These are phyloP conservation scores for Pichia sporocuriosa DNA, from an alignment of 805 yeast species.

Conservation along the genomic window DNA sequence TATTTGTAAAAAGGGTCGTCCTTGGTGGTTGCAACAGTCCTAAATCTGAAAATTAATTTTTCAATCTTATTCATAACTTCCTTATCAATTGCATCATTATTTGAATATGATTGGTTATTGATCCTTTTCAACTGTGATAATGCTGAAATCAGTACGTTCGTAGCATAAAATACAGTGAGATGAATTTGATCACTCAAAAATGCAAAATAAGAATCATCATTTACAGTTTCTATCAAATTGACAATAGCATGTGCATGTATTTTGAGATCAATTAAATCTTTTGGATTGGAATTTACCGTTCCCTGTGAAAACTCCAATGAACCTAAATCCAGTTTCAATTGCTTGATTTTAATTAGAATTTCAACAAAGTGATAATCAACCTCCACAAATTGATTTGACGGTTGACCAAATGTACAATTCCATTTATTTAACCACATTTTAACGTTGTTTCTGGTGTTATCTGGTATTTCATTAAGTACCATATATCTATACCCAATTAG, in stretches of 20 bases:
- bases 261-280: conserved; percentile 26
- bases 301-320: not conserved
- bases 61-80: conserved; percentile 1
- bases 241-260: conserved; percentile 37
- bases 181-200: conserved; percentile 68
- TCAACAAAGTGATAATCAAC: conserved; percentile 60
- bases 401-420: conserved; percentile 62
- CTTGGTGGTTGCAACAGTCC: conserved; percentile 10
- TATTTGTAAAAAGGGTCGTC: conserved; percentile 12
- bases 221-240: conserved; percentile 31
- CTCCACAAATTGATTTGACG: conserved; percentile 68
- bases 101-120: not conserved
- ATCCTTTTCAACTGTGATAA: conserved; percentile 4
- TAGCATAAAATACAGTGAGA: conserved; percentile 41
- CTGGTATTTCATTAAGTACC: conserved; percentile 29
- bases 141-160: conserved; percentile 32
- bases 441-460: conserved; percentile 33
- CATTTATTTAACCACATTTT: conserved; percentile 60
- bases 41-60: conserved; percentile 5
- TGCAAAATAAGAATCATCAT: conserved; percentile 51
- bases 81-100: not conserved
- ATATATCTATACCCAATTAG: conserved; percentile 51
- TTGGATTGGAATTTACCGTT: not conserved
- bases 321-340: conserved; percentile 9
- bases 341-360: conserved; percentile 36